Conservation (phyloP, 306 rosid genomes). For the Hippophae tibetana region DNA sequence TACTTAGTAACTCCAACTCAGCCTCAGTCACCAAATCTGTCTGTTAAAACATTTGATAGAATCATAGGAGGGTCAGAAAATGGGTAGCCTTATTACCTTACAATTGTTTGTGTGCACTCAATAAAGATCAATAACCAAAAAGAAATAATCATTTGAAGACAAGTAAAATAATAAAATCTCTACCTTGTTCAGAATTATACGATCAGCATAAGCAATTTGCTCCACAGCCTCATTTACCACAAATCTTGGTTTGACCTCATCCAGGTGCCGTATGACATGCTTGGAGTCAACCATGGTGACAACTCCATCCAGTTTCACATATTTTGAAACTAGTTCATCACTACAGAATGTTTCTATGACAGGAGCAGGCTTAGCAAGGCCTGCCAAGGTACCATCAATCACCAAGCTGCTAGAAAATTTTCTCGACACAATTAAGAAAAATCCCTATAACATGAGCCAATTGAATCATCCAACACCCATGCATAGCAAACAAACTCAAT, state of each 20-base stretch:
- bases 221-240: conserved; percentile 92
- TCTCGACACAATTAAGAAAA: too few species aligned
- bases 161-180: conserved; percentile 8
- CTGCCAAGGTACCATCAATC: conserved; percentile 26
- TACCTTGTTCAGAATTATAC: conserved; percentile 81
- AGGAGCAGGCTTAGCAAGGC: conserved; percentile 90
- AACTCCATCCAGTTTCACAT: conserved; percentile 86
- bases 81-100: background rate
- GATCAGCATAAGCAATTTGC: conserved; percentile 90
- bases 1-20: conserved; percentile 51
- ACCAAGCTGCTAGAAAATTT: background rate
- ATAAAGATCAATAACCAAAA: background rate
- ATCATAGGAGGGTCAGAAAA: conserved; percentile 6
- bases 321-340: conserved; percentile 57
- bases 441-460: too few species aligned
- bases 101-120: background rate
- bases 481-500: too few species aligned
- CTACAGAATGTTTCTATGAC: conserved; percentile 78
- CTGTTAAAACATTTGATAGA: conserved; percentile 38
- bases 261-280: conserved; percentile 70
- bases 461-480: too few species aligned
- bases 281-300: conserved; percentile 89
- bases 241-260: conserved; percentile 87
- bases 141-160: conserved; percentile 3
- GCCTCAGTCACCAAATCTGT: conserved; percentile 61